phyloP scores from a whole-genome alignment of 1,284 basidiomycete species.

The Porodaedalea pini region DNA sequence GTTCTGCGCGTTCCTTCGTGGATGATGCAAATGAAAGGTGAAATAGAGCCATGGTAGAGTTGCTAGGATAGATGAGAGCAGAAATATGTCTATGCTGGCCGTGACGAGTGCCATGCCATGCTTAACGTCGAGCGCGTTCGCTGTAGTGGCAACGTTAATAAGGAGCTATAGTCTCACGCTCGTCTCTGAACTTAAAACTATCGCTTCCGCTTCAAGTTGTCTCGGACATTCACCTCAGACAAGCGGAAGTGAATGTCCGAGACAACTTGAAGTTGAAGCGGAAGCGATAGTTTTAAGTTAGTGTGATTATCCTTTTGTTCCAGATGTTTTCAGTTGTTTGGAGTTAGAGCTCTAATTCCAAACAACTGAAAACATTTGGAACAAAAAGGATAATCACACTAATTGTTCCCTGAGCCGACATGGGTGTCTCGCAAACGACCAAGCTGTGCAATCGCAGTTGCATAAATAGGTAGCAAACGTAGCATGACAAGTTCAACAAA shows the following conservation, averaged over 20 bases:
- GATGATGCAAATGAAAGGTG: constrained; percentile 19
- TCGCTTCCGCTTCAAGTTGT: no score
- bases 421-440: background rate
- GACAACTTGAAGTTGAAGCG: no score
- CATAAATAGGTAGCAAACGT: background rate
- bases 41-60: constrained; percentile 23
- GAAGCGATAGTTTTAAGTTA: background rate
- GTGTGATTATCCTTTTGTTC: no score
- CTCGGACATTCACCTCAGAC: no score
- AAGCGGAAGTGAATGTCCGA: no score
- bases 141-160: background rate
- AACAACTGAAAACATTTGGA: no score
- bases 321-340: no score
- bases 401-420: background rate
- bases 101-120: constrained; percentile 28
- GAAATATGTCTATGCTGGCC: constrained; percentile 29
- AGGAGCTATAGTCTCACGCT: background rate
- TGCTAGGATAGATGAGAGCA: constrained; percentile 26
- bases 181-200: background rate
- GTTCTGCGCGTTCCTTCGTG: constrained; percentile 3
- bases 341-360: no score
- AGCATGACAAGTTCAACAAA: no score
- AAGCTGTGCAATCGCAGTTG: background rate
- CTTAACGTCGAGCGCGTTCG: background rate
- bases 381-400: no score